phyloP scores from a whole-genome alignment of 208 protist genomes.

The Crithidia brevicula region DNA sequence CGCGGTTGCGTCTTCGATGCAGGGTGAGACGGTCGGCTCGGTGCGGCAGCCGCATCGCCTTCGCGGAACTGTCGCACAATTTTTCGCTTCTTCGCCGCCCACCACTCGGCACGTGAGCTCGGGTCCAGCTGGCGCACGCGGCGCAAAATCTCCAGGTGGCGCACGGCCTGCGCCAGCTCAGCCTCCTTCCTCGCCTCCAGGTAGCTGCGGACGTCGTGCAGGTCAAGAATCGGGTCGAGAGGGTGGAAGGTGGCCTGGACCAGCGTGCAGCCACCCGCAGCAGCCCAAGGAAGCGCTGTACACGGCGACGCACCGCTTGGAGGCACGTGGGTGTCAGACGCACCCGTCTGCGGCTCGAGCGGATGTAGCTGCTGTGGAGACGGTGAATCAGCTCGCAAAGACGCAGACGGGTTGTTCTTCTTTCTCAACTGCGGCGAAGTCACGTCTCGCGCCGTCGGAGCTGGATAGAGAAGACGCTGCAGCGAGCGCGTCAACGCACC shows the following conservation, averaged over 20 bases:
- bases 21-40: too few species aligned
- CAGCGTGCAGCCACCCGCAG: not conserved
- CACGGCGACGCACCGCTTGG: not conserved
- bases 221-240: constrained; percentile 7
- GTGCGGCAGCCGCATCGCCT: not conserved
- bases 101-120: constrained; percentile 3
- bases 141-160: constrained; percentile 1
- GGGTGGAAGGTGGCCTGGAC: constrained; percentile 15
- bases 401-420: too few species aligned
- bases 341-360: not conserved
- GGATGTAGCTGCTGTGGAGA: too few species aligned
- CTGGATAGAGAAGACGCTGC: not conserved
- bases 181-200: constrained; percentile 4
- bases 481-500: not conserved
- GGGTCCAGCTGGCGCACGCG: constrained; percentile 1
- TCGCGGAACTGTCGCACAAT: not conserved
- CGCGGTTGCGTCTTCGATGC: too few species aligned
- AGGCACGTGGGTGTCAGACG: not conserved
- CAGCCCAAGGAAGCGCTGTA: not conserved
- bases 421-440: too few species aligned
- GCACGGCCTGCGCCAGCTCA: not conserved
- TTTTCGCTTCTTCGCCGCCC: not conserved
- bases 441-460: too few species aligned
- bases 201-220: not conserved
- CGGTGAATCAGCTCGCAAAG: too few species aligned